Conservation (phyloP, 2,329 filamentous ascomycete genomes). For the Colletotrichum spinosum region DNA sequence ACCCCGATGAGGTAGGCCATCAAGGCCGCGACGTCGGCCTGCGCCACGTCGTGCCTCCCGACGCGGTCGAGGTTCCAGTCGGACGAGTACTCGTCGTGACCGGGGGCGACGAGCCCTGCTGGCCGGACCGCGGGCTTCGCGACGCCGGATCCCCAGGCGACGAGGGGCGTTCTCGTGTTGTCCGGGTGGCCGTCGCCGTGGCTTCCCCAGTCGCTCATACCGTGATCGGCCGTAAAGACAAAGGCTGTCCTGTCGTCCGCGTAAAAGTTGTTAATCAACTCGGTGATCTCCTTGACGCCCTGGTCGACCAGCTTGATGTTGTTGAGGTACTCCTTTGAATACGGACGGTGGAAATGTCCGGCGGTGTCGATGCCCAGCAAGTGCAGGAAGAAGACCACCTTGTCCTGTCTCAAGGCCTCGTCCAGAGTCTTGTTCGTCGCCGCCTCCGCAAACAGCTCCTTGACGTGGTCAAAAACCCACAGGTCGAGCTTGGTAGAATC, state of each 20-base stretch:
- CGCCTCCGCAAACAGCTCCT: conserved; percentile 85
- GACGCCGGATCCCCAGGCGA: conserved; percentile 93
- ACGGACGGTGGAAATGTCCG: conserved; percentile 87
- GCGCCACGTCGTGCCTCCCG: conserved; percentile 88
- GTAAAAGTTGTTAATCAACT: conserved; percentile 88
- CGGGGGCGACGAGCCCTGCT: conserved; percentile 70
- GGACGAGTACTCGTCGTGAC: conserved; percentile 91
- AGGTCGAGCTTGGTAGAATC: conserved; percentile 85
- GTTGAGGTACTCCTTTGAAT: conserved; percentile 93
- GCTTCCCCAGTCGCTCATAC: conserved; percentile 99
- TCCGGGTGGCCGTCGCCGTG: conserved; percentile 98
- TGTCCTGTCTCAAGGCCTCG: conserved; percentile 80
- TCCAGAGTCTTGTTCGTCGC: conserved; percentile 81
- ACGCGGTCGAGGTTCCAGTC: conserved; percentile 89
- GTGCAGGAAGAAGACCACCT: conserved; percentile 94
- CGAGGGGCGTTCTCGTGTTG: conserved; percentile 93
- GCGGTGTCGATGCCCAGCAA: conserved; percentile 91
- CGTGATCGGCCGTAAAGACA: conserved; percentile 97
- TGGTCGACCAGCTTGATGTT: conserved; percentile 96
- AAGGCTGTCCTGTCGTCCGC: conserved; percentile 87
- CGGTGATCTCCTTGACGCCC: conserved; percentile 85
- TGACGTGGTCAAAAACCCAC: conserved; percentile 97
- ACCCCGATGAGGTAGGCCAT: conserved; percentile 94
- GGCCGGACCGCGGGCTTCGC: conserved; percentile 74
- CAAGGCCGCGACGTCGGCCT: conserved; percentile 93